These are phyloP conservation scores for Neurospora sp. DNA, from an alignment of 495 filamentous ascomycete genomes.

Conservation along the genomic window DNA sequence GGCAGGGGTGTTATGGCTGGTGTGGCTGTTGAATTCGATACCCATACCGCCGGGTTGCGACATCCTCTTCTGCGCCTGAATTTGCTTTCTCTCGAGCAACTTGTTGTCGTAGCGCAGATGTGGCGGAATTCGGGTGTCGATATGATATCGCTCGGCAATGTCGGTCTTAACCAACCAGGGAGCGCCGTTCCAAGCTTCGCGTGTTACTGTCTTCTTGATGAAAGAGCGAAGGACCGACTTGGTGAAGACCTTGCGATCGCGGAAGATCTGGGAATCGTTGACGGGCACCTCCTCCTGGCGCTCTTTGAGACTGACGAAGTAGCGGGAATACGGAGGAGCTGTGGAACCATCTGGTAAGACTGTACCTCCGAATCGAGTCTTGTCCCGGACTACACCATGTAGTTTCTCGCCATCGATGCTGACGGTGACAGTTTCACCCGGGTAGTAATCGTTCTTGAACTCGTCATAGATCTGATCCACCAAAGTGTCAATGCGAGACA, in stretches of 20 bases:
- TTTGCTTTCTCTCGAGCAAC: slow-evolving; percentile 63
- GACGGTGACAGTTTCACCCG: slow-evolving; percentile 76
- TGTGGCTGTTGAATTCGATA: neutral
- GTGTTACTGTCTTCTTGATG: slow-evolving; percentile 84
- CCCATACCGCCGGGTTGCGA: slow-evolving; percentile 37
- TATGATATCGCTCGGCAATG: slow-evolving; percentile 73
- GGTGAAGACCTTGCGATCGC: slow-evolving; percentile 88
- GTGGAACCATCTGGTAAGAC: slow-evolving; percentile 53
- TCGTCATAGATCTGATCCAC: slow-evolving; percentile 59
- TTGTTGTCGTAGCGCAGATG: slow-evolving; percentile 74
- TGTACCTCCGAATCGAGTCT: slow-evolving; percentile 60
- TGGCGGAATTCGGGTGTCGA: slow-evolving; percentile 72
- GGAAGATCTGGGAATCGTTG: slow-evolving; percentile 71
- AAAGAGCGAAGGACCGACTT: slow-evolving; percentile 91
- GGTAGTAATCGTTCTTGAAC: slow-evolving; percentile 89
- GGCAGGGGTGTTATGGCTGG: slow-evolving; percentile 1
- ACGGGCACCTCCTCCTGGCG: slow-evolving; percentile 63
- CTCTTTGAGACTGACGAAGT: slow-evolving; percentile 66
- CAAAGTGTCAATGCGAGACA: slow-evolving; percentile 83
- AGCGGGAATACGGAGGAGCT: slow-evolving; percentile 60
- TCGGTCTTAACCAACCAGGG: slow-evolving; percentile 91
- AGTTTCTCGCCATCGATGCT: slow-evolving; percentile 61
- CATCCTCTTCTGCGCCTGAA: slow-evolving; percentile 57
- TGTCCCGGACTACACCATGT: slow-evolving; percentile 74
- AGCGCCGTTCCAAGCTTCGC: slow-evolving; percentile 87